These are phyloP conservation scores for Mikania micrantha DNA, from an alignment of 129 eudicot species.

Conservation along the genomic window DNA sequence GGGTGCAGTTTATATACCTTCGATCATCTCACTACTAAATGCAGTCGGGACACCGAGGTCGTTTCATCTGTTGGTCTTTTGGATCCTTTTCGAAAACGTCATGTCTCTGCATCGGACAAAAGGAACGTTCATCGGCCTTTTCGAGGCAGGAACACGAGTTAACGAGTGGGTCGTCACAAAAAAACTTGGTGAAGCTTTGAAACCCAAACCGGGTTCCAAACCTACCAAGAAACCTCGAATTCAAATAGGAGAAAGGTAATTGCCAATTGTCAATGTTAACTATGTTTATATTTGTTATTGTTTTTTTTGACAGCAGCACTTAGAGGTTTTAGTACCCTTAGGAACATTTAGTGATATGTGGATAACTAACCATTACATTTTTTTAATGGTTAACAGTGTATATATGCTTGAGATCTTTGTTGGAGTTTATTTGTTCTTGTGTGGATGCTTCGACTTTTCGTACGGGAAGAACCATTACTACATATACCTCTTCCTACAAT, in stretches of 20 bases:
- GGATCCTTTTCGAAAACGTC: slow-evolving; percentile 74
- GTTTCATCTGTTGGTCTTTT: slow-evolving; percentile 51
- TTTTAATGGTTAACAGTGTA: slow-evolving; percentile 34
- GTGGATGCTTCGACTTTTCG: slow-evolving; percentile 58
- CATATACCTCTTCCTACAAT: slow-evolving; percentile 59
- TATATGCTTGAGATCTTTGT: slow-evolving; percentile 44
- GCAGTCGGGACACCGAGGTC: slow-evolving; percentile 96
- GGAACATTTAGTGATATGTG: too few relatives aligned
- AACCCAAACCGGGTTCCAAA: slow-evolving; percentile 37
- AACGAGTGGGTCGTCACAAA: slow-evolving; percentile 77
- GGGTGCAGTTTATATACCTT: slow-evolving; percentile 80
- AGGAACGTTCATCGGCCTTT: slow-evolving; percentile 59
- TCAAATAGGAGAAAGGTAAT: slow-evolving; percentile 51
- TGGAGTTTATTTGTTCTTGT: slow-evolving; percentile 48
- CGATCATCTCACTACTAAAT: slow-evolving; percentile 62
- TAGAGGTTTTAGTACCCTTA: too few relatives aligned
- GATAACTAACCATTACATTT: background rate
- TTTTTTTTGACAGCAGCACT: too few relatives aligned
- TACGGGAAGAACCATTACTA: slow-evolving; percentile 51
- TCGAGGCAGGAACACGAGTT: slow-evolving; percentile 50
- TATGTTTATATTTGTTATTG: too few relatives aligned
- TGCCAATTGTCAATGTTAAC: too few relatives aligned
- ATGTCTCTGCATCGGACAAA: slow-evolving; percentile 76
- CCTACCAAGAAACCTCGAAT: slow-evolving; percentile 35
- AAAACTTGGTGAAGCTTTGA: slow-evolving; percentile 60